These are phyloP conservation scores for Nitzschia inconspicua DNA, from an alignment of 108 stramenopile genomes.

Conservation along the genomic window DNA sequence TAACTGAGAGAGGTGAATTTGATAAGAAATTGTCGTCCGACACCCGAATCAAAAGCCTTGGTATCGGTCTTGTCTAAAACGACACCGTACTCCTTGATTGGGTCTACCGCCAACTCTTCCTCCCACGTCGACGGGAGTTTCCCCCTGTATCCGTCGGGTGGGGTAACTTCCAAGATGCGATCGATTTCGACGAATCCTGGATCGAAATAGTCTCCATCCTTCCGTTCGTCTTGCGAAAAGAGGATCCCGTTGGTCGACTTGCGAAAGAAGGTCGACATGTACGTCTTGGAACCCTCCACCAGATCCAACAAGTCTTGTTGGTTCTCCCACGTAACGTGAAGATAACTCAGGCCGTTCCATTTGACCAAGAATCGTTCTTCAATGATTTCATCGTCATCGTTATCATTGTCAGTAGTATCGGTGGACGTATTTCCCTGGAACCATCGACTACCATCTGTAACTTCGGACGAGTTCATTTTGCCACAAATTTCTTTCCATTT, in stretches of 20 bases:
- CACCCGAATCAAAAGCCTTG: conserved; percentile 53
- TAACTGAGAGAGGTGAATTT: conserved; percentile 77
- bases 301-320: conserved; percentile 75
- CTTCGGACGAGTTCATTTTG: conserved; percentile 75
- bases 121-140: conserved; percentile 16
- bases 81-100: conserved; percentile 43
- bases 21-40: conserved; percentile 74
- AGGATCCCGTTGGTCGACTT: conserved; percentile 64
- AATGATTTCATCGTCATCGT: conserved; percentile 14
- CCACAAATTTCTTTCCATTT: conserved; percentile 64
- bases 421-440: conserved; percentile 22
- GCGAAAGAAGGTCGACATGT: conserved; percentile 71
- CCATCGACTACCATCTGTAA: conserved; percentile 79
- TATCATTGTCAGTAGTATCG: conserved; percentile 20
- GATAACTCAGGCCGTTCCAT: conserved; percentile 68
- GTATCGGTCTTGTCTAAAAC: conserved; percentile 62
- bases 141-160: conserved; percentile 14
- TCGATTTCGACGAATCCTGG: conserved; percentile 74
- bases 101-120: conserved; percentile 19
- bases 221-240: conserved; percentile 72
- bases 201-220: conserved; percentile 91
- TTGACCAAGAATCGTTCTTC: conserved; percentile 87
- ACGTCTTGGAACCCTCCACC: conserved; percentile 58
- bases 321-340: conserved; percentile 88
- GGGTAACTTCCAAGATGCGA: conserved; percentile 66